phyloP scores from a whole-genome alignment of 148 eudicot species.

The Fallopia convolvulus region DNA sequence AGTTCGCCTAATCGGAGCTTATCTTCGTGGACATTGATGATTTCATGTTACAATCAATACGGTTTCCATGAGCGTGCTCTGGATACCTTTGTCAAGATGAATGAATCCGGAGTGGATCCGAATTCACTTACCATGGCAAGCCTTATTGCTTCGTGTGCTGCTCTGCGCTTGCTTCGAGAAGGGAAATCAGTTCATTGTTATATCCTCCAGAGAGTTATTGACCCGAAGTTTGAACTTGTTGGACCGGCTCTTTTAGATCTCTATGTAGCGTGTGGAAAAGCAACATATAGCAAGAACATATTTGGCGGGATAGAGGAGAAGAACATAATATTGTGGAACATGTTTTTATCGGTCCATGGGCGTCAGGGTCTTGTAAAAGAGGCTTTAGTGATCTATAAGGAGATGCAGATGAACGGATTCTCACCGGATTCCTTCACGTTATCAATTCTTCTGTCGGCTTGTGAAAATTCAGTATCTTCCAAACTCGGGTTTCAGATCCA shows the following conservation, averaged over 20 bases:
- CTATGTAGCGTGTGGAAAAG: constrained; percentile 41
- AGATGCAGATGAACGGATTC: constrained; percentile 23
- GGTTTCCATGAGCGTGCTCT: constrained; percentile 37
- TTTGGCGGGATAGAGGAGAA: constrained; percentile 24
- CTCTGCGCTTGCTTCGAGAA: constrained; percentile 30
- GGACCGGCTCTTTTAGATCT: constrained; percentile 40
- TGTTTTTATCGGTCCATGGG: constrained; percentile 47
- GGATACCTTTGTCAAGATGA: constrained; percentile 35
- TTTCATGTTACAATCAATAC: constrained; percentile 46
- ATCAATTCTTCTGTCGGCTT: constrained; percentile 39
- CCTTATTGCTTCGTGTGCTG: constrained; percentile 35
- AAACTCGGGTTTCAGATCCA: constrained; percentile 44
- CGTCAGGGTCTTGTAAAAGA: constrained; percentile 41
- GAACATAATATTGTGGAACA: constrained; percentile 42
- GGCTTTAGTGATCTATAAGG: constrained; percentile 41
- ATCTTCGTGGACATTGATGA: constrained; percentile 65
- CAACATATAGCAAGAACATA: constrained; percentile 19
- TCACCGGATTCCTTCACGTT: constrained; percentile 47
- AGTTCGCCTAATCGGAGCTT: constrained; percentile 23
- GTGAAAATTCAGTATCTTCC: constrained; percentile 40
- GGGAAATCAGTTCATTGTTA: constrained; percentile 48
- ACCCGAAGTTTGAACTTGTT: constrained; percentile 27
- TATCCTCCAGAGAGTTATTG: constrained; percentile 24
- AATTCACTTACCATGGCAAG: constrained; percentile 41
- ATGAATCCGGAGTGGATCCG: constrained; percentile 22